phyloP scores from a whole-genome alignment of 495 filamentous ascomycete genomes.

The Aspergillus steynii region DNA sequence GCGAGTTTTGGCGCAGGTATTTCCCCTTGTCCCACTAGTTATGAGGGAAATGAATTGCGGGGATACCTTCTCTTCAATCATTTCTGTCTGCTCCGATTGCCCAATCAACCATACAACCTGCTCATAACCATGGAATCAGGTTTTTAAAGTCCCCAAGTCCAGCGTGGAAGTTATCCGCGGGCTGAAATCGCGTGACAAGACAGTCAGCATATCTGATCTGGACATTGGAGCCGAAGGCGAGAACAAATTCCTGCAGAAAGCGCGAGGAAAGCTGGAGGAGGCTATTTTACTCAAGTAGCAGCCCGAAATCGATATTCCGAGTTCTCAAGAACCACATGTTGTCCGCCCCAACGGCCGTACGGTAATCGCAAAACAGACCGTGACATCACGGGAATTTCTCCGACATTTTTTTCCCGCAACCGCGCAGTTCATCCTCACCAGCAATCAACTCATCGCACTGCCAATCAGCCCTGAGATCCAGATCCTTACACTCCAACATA shows the following conservation, averaged over 20 bases:
- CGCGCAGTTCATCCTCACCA: not conserved
- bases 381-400: conserved; percentile 25
- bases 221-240: conserved; percentile 28
- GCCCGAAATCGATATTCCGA: not conserved
- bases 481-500: conserved; percentile 5
- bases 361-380: conserved; percentile 9
- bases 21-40: conserved; percentile 2
- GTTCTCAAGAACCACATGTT: not conserved
- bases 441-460: not conserved
- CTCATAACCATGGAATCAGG: conserved; percentile 27
- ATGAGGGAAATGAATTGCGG: not conserved
- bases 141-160: conserved; percentile 62
- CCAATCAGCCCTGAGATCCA: conserved; percentile 5
- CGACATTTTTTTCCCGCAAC: conserved; percentile 13
- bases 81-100: not conserved
- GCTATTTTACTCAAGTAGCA: conserved; percentile 14
- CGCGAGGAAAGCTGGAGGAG: conserved; percentile 13
- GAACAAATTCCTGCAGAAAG: conserved; percentile 28
- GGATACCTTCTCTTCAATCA: not conserved
- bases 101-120: conserved; percentile 12
- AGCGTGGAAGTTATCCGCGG: conserved; percentile 64
- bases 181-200: conserved; percentile 62
- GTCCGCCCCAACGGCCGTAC: not conserved
- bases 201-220: conserved; percentile 40
- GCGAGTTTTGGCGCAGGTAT: conserved; percentile 62